phyloP scores from a whole-genome alignment of 192 early-diverging fungal species.

The Entomortierella lignicola region DNA sequence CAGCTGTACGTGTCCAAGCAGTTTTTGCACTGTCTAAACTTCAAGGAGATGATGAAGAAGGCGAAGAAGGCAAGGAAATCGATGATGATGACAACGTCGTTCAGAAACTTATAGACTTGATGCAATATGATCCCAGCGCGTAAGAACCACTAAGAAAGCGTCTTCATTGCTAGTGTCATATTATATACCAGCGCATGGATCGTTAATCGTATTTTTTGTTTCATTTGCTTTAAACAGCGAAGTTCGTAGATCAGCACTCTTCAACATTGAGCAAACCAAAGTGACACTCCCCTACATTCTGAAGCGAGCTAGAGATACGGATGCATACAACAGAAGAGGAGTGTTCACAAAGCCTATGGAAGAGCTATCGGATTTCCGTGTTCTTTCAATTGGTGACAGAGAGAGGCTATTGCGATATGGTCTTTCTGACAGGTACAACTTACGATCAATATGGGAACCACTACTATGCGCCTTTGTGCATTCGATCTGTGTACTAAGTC shows the following conservation, averaged over 20 bases:
- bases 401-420: conserved; percentile 79
- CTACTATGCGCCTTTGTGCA: too few relatives aligned
- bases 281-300: conserved; percentile 76
- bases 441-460: too few relatives aligned
- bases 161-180: not conserved
- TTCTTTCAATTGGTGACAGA: conserved; percentile 75
- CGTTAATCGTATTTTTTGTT: conserved; percentile 12
- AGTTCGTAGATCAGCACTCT: conserved; percentile 83
- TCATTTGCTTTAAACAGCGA: conserved; percentile 63
- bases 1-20: conserved; percentile 81
- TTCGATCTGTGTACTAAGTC: too few relatives aligned
- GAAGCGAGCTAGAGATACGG: conserved; percentile 82
- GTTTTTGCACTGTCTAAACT: conserved; percentile 81
- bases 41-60: conserved; percentile 69
- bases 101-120: conserved; percentile 68
- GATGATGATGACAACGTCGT: conserved; percentile 70
- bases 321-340: conserved; percentile 77
- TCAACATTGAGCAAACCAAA: conserved; percentile 75
- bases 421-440: conserved; percentile 76
- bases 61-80: conserved; percentile 55
- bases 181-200: not conserved
- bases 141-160: conserved; percentile 46
- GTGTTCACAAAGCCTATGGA: conserved; percentile 79
- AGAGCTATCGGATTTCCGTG: conserved; percentile 73
- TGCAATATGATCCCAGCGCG: conserved; percentile 83